Evolutionary conservation across 805 yeast species (phyloP), one percentile per base, ranked within the genome.

Genomic region (Starmerella floris): DNA sequence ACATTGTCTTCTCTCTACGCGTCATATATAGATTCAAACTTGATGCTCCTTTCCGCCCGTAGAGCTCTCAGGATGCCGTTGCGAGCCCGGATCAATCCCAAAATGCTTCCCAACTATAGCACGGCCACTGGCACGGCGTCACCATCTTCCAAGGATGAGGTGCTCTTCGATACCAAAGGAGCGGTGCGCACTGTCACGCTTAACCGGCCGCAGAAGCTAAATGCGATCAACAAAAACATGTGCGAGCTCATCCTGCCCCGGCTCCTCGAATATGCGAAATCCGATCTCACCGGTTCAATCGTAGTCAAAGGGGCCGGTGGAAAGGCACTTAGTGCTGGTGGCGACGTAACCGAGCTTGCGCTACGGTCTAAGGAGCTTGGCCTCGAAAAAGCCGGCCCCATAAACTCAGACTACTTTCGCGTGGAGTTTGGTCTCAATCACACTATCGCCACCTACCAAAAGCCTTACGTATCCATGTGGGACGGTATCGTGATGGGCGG

Each of bases 401-500:
- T 68, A 33, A 75, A 84, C 2, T 57, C 75, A 27, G 72, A 72
- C 45, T 82, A 80, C 62, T 88, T 91, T 66, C 72, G 74, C 46
- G 60, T 69, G 42, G 97, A 88, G 63, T 88, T 91, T 65, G 74
- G 78, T 48, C 65, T 91, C 56, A 77, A 91, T 66, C 81, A 77
- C 56, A 64, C 79, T 39, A 67, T 87, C 46, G 78, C 94, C 9
- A 77, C 88, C n/a, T 85, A 76, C 47, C 66, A 77, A 45, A 88
- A 85, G 65, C 97, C 97, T 1, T 70, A 82, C 46, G 77, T 91
- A n/a, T 68, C 94, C 0, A 56, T 84, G 30, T 78, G 81, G 76
- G 79, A 91, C 57, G 96, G 97, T 20, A 83, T 88, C 54, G 83
- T 88, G 23, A 84, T 91, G 94, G 98, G 97, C 42, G 97, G 97